These are phyloP conservation scores for Gorgonomyces haynaldii DNA, from an alignment of 192 early-diverging fungal species.

Conservation along the genomic window DNA sequence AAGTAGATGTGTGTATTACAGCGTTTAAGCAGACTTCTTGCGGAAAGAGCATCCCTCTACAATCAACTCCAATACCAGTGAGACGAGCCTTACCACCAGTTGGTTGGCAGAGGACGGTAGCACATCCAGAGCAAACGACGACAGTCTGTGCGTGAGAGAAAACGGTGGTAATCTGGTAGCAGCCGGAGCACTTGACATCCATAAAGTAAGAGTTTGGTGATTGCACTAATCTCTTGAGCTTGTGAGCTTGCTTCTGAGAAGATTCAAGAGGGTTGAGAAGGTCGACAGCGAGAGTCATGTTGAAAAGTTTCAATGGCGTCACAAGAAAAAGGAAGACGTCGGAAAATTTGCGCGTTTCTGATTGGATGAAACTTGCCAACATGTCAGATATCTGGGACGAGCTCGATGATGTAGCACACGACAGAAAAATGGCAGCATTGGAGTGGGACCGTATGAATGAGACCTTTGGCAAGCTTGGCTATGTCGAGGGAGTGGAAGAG, in stretches of 20 bases:
- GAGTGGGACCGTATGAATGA: conserved; percentile 12
- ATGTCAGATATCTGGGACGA: conserved; percentile 10
- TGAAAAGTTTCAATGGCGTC: background rate
- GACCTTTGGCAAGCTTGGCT: conserved; percentile 11
- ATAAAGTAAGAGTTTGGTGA: conserved; percentile 97
- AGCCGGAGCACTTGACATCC: conserved; percentile 96
- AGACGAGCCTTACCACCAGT: conserved; percentile 97
- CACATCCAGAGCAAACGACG: conserved; percentile 89
- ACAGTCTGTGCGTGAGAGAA: conserved; percentile 99
- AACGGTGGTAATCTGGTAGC: conserved; percentile 96
- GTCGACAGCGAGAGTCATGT: conserved; percentile 64
- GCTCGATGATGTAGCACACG: background rate
- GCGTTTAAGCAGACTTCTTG: conserved; percentile 59
- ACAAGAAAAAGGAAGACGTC: background rate
- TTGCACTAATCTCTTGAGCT: conserved; percentile 94
- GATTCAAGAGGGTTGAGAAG: conserved; percentile 81
- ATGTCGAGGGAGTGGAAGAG: conserved; percentile 14
- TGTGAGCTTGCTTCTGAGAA: conserved; percentile 71
- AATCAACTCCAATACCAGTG: conserved; percentile 54
- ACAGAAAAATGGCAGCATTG: conserved; percentile 1
- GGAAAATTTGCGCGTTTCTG: background rate
- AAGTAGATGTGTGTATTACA: too few relatives aligned
- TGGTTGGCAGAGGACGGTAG: conserved; percentile 96
- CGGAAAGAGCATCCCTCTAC: conserved; percentile 67
- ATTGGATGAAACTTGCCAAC: too few relatives aligned